A percentile compares a stretch with the other conserved stretches of the same genome.
Conservation (phyloP, 805 yeast genomes). For the Candida silvicultrix region DNA sequence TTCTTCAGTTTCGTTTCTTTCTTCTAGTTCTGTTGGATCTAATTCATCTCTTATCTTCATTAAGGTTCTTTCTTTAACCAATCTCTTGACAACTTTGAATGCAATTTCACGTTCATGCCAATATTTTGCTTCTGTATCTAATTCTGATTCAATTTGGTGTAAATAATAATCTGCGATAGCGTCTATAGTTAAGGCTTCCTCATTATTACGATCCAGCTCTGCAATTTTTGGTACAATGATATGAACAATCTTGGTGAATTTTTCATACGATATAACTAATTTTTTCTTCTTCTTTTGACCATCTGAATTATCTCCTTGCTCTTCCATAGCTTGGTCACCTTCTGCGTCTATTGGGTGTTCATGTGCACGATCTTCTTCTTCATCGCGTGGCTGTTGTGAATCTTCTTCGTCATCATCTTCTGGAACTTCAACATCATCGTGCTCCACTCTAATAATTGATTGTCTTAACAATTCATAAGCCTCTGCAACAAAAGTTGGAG, state of each 20-base stretch:
- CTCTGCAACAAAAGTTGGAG: constrained; percentile 83
- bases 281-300: constrained; percentile 27
- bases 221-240: constrained; percentile 60
- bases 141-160: constrained; percentile 60
- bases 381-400: constrained; percentile 13
- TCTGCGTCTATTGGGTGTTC: background rate
- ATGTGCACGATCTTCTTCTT: constrained; percentile 4
- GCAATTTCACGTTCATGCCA: constrained; percentile 66
- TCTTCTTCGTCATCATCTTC: constrained; percentile 40
- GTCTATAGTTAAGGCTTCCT: constrained; percentile 60
- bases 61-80: constrained; percentile 79
- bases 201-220: constrained; percentile 44
- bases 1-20: constrained; percentile 17
- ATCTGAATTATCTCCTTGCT: constrained; percentile 5
- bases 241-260: constrained; percentile 80
- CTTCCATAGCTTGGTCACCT: constrained; percentile 4
- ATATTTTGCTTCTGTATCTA: constrained; percentile 64
- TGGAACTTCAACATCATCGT: constrained; percentile 83
- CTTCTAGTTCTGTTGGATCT: constrained; percentile 25
- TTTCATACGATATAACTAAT: constrained; percentile 71
- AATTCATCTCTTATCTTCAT: constrained; percentile 53
- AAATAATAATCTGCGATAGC: constrained; percentile 80
- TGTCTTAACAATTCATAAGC: constrained; percentile 87
- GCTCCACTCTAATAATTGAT: constrained; percentile 89
- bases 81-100: constrained; percentile 71